phyloP scores from a whole-genome alignment of 1,284 basidiomycete species.

The Boletellus sp. region DNA sequence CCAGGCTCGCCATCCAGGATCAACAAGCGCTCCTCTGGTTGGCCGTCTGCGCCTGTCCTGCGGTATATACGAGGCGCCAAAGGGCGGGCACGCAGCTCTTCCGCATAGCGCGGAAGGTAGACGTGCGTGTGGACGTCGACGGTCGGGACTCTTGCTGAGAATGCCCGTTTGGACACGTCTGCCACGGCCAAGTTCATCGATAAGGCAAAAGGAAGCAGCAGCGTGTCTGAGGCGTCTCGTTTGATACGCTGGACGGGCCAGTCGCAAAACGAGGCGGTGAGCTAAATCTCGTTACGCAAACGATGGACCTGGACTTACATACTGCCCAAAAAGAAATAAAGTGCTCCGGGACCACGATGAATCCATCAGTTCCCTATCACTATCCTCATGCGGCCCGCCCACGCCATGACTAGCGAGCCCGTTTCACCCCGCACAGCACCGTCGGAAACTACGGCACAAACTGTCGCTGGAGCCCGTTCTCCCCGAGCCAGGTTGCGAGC shows the following conservation, averaged over 20 bases:
- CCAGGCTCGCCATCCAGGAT: constrained; percentile 77
- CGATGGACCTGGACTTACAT: constrained; percentile 6
- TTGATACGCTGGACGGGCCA: constrained; percentile 2
- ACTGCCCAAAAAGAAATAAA: constrained; percentile 2
- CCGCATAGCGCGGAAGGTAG: constrained; percentile 72
- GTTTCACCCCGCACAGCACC: neutral
- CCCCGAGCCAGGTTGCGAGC: constrained; percentile 18
- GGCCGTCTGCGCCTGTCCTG: constrained; percentile 40
- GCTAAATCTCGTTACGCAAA: constrained; percentile 15
- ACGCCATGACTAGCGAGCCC: neutral
- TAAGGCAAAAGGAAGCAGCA: constrained; percentile 17
- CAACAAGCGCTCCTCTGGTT: constrained; percentile 61
- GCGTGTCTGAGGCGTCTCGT: constrained; percentile 12
- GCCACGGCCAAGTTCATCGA: constrained; percentile 30
- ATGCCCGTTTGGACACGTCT: constrained; percentile 20
- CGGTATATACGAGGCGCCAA: constrained; percentile 67
- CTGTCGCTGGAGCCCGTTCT: constrained; percentile 8
- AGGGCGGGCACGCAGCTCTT: constrained; percentile 57
- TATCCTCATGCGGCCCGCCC: neutral
- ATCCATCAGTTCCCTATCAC: neutral
- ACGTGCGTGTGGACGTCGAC: constrained; percentile 83
- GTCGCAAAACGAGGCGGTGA: constrained; percentile 11
- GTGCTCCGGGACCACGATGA: constrained; percentile 11
- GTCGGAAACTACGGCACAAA: constrained; percentile 1
- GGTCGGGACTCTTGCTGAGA: constrained; percentile 37